Conservation (phyloP, 2,329 filamentous ascomycete species). For the Triangularia verruculosa region DNA sequence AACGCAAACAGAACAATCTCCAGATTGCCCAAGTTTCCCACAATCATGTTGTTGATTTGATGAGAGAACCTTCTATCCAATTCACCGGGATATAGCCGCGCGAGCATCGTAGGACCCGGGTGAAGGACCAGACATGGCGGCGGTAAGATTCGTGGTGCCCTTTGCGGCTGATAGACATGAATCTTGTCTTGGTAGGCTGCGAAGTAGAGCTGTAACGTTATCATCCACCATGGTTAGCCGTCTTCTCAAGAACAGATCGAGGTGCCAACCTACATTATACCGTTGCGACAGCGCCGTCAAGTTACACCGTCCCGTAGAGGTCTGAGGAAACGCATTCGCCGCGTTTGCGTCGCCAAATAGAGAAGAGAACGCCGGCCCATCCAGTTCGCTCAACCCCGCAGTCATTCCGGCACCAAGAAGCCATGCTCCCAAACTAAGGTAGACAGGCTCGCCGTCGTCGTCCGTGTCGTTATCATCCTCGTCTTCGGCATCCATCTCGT, state of each 20-base stretch:
- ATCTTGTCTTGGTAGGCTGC: constrained; percentile 56
- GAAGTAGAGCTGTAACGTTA: constrained; percentile 49
- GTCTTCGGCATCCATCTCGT: background rate
- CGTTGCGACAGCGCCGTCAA: constrained; percentile 56
- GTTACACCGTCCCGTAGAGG: constrained; percentile 45
- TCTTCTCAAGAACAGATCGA: background rate
- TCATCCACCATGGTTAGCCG: no score
- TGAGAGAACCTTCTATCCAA: constrained; percentile 54
- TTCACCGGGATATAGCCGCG: constrained; percentile 46
- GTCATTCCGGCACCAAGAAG: background rate
- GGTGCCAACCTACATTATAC: constrained; percentile 39
- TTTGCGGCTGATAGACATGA: constrained; percentile 52
- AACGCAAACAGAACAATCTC: constrained; percentile 67
- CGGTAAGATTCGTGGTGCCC: constrained; percentile 49
- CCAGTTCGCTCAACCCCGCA: background rate
- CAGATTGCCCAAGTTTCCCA: constrained; percentile 65
- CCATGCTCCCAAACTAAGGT: background rate
- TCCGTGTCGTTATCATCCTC: constrained; percentile 22
- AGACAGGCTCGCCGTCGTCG: constrained; percentile 13
- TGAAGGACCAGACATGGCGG: constrained; percentile 50
- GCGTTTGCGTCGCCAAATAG: no score
- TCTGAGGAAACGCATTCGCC: constrained; percentile 25
- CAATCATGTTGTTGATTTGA: constrained; percentile 65
- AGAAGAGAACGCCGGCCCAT: background rate
- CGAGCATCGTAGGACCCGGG: constrained; percentile 41